phyloP scores from a whole-genome alignment of 352 stramenopile species.

The Globisporangium echinulatum region DNA sequence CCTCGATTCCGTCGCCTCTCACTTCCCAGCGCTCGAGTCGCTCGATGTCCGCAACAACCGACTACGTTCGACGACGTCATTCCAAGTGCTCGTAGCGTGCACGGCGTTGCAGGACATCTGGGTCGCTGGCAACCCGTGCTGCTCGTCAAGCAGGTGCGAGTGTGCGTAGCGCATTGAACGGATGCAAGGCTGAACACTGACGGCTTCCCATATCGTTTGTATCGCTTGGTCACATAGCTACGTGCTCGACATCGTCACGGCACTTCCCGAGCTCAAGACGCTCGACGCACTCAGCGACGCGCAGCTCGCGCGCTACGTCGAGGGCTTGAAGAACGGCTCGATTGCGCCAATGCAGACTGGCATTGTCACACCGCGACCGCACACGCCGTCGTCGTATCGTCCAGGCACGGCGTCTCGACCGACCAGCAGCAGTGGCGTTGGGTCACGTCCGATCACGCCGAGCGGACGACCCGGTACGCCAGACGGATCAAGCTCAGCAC shows the following conservation, averaged over 20 bases:
- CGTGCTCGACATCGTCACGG: constrained; percentile 35
- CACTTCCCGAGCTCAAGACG: constrained; percentile 50
- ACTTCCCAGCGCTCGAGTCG: constrained; percentile 55
- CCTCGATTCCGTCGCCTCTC: constrained; percentile 19
- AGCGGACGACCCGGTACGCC: constrained; percentile 28
- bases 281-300: constrained; percentile 50
- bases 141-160: constrained; percentile 33
- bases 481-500: constrained; percentile 14
- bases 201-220: neutral
- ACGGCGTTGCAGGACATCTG: constrained; percentile 50
- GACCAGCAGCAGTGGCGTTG: constrained; percentile 17
- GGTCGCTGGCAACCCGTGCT: constrained; percentile 64
- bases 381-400: constrained; percentile 27
- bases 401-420: constrained; percentile 27
- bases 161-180: neutral
- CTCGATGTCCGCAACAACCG: constrained; percentile 65
- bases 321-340: constrained; percentile 35
- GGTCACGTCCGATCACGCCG: constrained; percentile 19
- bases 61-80: constrained; percentile 17
- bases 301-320: constrained; percentile 32
- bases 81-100: constrained; percentile 20
- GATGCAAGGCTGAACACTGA: too few species aligned
- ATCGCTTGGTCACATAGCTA: constrained; percentile 24
- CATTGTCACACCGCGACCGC: constrained; percentile 22
- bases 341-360: constrained; percentile 20